phyloP scores from a whole-genome alignment of 768 basidiomycete genomes.

The Atractiella rhizophila region DNA sequence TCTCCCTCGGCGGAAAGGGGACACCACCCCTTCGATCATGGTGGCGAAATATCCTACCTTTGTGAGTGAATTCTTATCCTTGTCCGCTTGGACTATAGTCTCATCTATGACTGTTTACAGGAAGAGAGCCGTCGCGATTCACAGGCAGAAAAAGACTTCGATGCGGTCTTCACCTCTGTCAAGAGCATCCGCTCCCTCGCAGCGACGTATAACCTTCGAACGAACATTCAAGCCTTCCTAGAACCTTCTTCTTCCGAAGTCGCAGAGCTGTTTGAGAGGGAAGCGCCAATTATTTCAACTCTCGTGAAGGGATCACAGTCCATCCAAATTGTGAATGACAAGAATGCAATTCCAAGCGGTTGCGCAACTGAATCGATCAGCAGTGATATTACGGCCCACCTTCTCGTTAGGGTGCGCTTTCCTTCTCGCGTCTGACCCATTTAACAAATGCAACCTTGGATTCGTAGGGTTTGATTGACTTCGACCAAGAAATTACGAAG shows the following conservation, averaged over 20 bases:
- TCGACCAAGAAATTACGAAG: constrained; percentile 65
- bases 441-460: neutral
- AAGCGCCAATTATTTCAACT: constrained; percentile 46
- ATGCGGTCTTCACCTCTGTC: constrained; percentile 53
- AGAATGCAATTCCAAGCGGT: constrained; percentile 52
- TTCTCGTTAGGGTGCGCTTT: constrained; percentile 54
- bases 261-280: constrained; percentile 41
- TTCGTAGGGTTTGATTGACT: constrained; percentile 58
- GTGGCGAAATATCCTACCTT: constrained; percentile 52
- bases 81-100: neutral
- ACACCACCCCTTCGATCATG: constrained; percentile 69
- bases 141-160: constrained; percentile 59
- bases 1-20: constrained; percentile 57
- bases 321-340: constrained; percentile 37
- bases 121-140: constrained; percentile 19
- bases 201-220: constrained; percentile 67
- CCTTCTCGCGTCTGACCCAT: neutral
- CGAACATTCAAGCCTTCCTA: constrained; percentile 70
- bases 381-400: constrained; percentile 45
- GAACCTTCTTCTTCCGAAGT: constrained; percentile 40
- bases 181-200: constrained; percentile 60
- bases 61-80: constrained; percentile 29
- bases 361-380: constrained; percentile 65
- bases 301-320: constrained; percentile 72
- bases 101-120: constrained; percentile 28